Base-by-base conservation (phyloP, 148 eudicot species). In the Rhododendron ferrugineum region DNA sequence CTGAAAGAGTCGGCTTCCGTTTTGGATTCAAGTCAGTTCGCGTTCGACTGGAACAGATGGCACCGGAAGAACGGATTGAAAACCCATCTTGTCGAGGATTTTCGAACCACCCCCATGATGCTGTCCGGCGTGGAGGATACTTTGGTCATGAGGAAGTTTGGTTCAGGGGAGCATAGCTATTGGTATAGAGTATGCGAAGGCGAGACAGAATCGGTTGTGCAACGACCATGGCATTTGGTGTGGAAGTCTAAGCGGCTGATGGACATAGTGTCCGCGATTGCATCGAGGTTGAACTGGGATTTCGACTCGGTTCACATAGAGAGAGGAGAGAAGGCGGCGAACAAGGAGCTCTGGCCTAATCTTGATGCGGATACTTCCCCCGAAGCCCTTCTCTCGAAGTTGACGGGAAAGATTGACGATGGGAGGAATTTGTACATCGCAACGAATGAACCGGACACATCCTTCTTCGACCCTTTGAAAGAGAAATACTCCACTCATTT, bases 161-260 rank as follows among this genome's bases (percentile, higher is more conserved):
- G 96, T 42, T 34, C 70, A 0, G 98, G 94, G 64, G 99, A 97
- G 84, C 98, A 97, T 86, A 94, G 94, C 88, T 97, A 95, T 89
- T 97, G 99, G 99, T 94, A 94, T 81, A 88, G 99, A 20, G 99
- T 97, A 9, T 97, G 99, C 82, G 99, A 97, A 92, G 99, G 99
- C 46, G 94, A 94, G 83, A 91, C 98, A 28, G 98, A 93, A 50
- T 91, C 94, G 13, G 93, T 92, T 80, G 91, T 97, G 81, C 91
- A 94, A 85, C 86, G 99, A 76, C 99, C 99, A 58, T 97, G 99
- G 99, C 96, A 94, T 85, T 28, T 93, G 92, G 52, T 95, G 18
- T 94, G 98, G 98, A 97, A 97, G 78, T 93, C 99, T 2, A 94
- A 93, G 88, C 85, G 98, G 84, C 85, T 97, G 87, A 91, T 97